These are phyloP conservation scores for Primulina eburnea DNA, from an alignment of 257 asterid genomes.

Conservation along the genomic window DNA sequence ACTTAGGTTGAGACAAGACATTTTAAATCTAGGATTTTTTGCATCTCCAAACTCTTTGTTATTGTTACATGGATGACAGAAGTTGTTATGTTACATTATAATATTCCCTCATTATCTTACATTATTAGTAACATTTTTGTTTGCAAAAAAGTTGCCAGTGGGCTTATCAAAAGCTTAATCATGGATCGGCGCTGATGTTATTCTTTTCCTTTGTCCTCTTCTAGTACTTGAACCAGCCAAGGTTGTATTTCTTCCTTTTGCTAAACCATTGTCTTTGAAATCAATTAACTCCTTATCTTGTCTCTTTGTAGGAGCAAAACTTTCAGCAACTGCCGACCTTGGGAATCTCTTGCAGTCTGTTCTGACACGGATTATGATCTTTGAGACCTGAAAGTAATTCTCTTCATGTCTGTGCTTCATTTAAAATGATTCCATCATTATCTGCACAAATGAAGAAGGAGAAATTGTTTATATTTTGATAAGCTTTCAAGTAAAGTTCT, in stretches of 20 bases:
- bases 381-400: conserved; percentile 42
- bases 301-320: conserved; percentile 28
- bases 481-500: too few species aligned
- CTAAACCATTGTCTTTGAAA: conserved; percentile 25
- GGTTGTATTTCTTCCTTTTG: conserved; percentile 32
- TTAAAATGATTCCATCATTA: conserved; percentile 58
- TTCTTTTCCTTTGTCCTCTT: conserved; percentile 24
- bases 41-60: too few species aligned
- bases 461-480: conserved; percentile 3
- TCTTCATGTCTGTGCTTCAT: conserved; percentile 39
- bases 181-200: conserved; percentile 8
- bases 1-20: too few species aligned
- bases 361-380: conserved; percentile 31
- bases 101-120: background rate
- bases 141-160: background rate
- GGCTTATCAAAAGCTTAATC: conserved; percentile 11
- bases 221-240: conserved; percentile 28
- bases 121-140: background rate
- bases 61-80: too few species aligned
- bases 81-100: too few species aligned
- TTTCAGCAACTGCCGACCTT: conserved; percentile 39
- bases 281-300: conserved; percentile 30
- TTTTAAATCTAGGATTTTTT: too few species aligned
- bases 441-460: conserved; percentile 35
- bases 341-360: conserved; percentile 48